Evolutionary conservation across 768 basidiomycete genomes (phyloP).

Genomic region (Tulasnella sp.): DNA sequence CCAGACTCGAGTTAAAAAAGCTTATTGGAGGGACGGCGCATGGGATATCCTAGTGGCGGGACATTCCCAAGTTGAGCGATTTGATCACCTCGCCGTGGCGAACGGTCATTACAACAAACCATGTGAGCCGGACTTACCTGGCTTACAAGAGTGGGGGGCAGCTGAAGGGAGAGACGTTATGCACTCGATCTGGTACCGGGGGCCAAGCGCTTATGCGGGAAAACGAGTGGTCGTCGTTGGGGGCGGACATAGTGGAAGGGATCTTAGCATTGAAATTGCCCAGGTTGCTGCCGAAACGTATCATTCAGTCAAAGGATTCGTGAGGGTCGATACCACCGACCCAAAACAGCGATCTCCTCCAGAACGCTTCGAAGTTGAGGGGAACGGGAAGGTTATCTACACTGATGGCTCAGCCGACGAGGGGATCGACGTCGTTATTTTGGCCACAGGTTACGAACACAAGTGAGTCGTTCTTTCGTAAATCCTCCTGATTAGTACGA

Average conservation of each 20-base stretch:
- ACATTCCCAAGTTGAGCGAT: slow-evolving; percentile 30
- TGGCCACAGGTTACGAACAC: slow-evolving; percentile 70
- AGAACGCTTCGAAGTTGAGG: slow-evolving; percentile 33
- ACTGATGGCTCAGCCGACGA: slow-evolving; percentile 50
- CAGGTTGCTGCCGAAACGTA: slow-evolving; percentile 19
- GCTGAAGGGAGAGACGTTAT: slow-evolving; percentile 35
- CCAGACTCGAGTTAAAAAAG: slow-evolving; percentile 44
- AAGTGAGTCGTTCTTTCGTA: slow-evolving; percentile 40
- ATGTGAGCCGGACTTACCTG: slow-evolving; percentile 51
- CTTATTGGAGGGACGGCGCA: slow-evolving; percentile 23
- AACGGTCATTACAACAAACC: slow-evolving; percentile 70
- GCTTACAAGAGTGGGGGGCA: slow-evolving; percentile 51
- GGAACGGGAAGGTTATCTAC: slow-evolving; percentile 44
- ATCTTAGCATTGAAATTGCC: slow-evolving; percentile 55
- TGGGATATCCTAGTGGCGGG: slow-evolving; percentile 48
- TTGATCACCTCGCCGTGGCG: slow-evolving; percentile 62
- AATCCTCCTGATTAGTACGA: neutral
- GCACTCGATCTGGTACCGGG: slow-evolving; percentile 65
- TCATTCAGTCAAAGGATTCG: slow-evolving; percentile 44
- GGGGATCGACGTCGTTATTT: slow-evolving; percentile 53
- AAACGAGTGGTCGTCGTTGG: slow-evolving; percentile 42
- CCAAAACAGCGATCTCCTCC: slow-evolving; percentile 40
- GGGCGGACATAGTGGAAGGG: slow-evolving; percentile 54
- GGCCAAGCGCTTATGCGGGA: slow-evolving; percentile 35
- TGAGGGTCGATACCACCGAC: slow-evolving; percentile 30